phyloP scores from a whole-genome alignment of 805 yeast genomes.

The Starmerella lactis-condensi region DNA sequence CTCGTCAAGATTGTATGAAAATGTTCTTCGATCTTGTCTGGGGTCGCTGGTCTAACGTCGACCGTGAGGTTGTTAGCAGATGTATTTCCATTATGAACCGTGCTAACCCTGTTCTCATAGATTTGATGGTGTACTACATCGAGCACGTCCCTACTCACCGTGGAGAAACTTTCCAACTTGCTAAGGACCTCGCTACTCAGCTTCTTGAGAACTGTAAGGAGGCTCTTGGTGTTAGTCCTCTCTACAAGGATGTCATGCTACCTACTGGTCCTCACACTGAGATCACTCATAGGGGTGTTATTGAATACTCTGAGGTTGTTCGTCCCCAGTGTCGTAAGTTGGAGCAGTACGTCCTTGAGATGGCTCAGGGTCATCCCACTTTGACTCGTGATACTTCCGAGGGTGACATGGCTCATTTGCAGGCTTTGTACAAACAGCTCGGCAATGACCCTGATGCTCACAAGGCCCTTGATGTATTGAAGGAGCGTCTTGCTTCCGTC shows the following conservation, averaged over 20 bases:
- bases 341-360: slow-evolving; percentile 85
- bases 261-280: slow-evolving; percentile 91
- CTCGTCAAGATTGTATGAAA: slow-evolving; percentile 85
- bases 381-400: slow-evolving; percentile 45
- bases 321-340: slow-evolving; percentile 84
- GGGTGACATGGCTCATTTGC: slow-evolving; percentile 25
- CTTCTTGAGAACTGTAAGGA: slow-evolving; percentile 89
- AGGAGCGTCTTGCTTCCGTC: slow-evolving; percentile 12
- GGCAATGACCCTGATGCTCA: slow-evolving; percentile 14
- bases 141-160: slow-evolving; percentile 68
- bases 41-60: slow-evolving; percentile 77
- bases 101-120: slow-evolving; percentile 79
- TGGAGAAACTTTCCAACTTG: slow-evolving; percentile 85
- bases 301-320: slow-evolving; percentile 65
- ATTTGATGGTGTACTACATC: slow-evolving; percentile 88
- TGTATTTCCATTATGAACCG: slow-evolving; percentile 97
- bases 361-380: slow-evolving; percentile 79
- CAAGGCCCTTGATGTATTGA: slow-evolving; percentile 16
- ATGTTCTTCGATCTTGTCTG: slow-evolving; percentile 92
- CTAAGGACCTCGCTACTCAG: slow-evolving; percentile 77
- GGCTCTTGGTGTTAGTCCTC: slow-evolving; percentile 63
- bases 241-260: slow-evolving; percentile 80
- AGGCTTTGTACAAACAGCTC: slow-evolving; percentile 17
- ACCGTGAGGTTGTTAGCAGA: slow-evolving; percentile 88
- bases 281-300: slow-evolving; percentile 73